These are phyloP conservation scores for Mitragyna speciosa DNA, from an alignment of 257 asterid species.

Conservation along the genomic window DNA sequence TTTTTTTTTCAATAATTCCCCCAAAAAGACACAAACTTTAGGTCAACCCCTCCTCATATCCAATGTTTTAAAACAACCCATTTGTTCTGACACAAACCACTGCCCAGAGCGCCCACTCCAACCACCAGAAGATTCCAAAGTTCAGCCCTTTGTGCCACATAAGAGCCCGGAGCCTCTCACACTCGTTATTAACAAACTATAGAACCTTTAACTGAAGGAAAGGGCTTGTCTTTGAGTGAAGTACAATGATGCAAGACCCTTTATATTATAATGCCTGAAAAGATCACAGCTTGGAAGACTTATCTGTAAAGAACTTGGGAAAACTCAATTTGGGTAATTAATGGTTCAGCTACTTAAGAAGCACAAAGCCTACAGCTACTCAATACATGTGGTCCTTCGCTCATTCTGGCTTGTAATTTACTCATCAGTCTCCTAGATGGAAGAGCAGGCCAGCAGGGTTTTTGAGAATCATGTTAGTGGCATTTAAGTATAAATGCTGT, in stretches of 20 bases:
- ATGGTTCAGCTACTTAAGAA: constrained; percentile 45
- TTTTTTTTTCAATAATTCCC: constrained; percentile 10
- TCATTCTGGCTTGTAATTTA: background rate
- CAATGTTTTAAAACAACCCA: constrained; percentile 25
- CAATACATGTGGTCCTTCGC: background rate
- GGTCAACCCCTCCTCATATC: constrained; percentile 74
- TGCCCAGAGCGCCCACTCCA: constrained; percentile 23
- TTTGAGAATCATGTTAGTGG: constrained; percentile 18
- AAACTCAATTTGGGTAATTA: constrained; percentile 35
- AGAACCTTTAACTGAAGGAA: too few relatives aligned
- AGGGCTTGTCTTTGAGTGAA: background rate
- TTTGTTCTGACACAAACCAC: constrained; percentile 50
- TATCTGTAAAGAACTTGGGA: constrained; percentile 17
- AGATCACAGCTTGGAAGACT: constrained; percentile 8
- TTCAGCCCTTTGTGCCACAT: constrained; percentile 40
- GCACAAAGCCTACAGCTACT: constrained; percentile 16
- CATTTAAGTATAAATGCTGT: background rate
- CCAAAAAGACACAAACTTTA: constrained; percentile 39
- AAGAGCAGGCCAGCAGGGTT: constrained; percentile 33
- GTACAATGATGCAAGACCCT: constrained; percentile 7
- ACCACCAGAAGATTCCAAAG: constrained; percentile 70
- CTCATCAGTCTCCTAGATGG: constrained; percentile 9
- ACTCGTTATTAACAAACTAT: background rate
- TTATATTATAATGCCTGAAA: constrained; percentile 3
- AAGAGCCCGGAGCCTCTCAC: background rate